These are phyloP conservation scores for Stevia rebaudiana DNA, from an alignment of 140 eudicot species.

Conservation along the genomic window DNA sequence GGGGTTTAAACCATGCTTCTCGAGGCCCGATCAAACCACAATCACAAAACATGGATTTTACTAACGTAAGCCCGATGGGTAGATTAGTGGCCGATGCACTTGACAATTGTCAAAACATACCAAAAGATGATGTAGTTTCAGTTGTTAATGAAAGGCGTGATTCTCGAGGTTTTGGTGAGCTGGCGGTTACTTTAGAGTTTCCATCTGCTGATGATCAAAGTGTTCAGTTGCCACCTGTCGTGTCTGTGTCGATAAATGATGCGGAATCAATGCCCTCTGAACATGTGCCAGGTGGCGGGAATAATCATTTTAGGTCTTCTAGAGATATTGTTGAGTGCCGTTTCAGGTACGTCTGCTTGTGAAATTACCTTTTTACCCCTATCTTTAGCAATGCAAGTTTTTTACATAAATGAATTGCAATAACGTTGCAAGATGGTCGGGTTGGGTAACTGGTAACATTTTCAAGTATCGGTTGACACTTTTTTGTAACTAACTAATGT, in stretches of 20 bases:
- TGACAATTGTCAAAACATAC: slow-evolving; percentile 27
- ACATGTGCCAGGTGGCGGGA: slow-evolving; percentile 21
- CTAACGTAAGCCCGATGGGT: slow-evolving; percentile 48
- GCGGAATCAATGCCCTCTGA: slow-evolving; percentile 32
- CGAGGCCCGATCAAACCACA: slow-evolving; percentile 22
- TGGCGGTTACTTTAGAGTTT: slow-evolving; percentile 63
- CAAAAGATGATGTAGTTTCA: slow-evolving; percentile 29
- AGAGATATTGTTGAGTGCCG: slow-evolving; percentile 49
- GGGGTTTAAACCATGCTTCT: slow-evolving; percentile 17
- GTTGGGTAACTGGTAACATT: not conserved
- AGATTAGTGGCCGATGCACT: slow-evolving; percentile 75
- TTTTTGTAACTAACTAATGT: not conserved
- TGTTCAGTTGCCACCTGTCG: slow-evolving; percentile 44
- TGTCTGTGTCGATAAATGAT: slow-evolving; percentile 46
- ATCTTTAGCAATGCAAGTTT: not conserved
- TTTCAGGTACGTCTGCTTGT: slow-evolving; percentile 49
- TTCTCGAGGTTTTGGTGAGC: slow-evolving; percentile 32
- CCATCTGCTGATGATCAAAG: slow-evolving; percentile 29
- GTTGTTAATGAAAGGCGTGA: slow-evolving; percentile 30
- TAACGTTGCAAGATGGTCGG: not conserved
- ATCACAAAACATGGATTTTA: slow-evolving; percentile 38
- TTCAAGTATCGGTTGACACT: not conserved
- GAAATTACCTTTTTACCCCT: not conserved
- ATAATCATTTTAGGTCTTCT: slow-evolving; percentile 44
- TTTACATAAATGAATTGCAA: not conserved